Conservation (phyloP, 2,329 filamentous ascomycete genomes). For the Cladosporium sp. region DNA sequence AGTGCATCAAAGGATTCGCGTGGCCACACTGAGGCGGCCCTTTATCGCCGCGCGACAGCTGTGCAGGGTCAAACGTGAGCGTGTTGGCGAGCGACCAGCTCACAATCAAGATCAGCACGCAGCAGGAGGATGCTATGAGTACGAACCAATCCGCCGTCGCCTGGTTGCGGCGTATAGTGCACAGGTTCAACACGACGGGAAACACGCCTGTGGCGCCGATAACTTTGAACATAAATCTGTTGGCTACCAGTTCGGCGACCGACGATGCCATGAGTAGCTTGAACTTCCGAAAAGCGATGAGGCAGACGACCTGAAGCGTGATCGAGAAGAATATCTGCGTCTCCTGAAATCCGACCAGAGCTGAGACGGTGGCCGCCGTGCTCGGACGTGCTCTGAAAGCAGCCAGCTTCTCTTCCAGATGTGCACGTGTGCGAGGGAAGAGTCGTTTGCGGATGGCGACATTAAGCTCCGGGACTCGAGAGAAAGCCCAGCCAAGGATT, state of each 20-base stretch:
- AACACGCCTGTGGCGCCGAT: neutral
- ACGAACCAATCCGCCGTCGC: neutral
- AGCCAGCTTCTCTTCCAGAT: neutral
- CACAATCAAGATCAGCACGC: neutral
- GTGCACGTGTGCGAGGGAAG: neutral
- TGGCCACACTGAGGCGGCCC: neutral
- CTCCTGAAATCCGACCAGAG: neutral
- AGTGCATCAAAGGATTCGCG: neutral
- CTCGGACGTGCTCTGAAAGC: neutral
- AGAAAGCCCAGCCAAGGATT: neutral
- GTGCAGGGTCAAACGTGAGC: neutral
- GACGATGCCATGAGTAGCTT: neutral
- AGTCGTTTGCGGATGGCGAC: neutral
- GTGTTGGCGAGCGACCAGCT: neutral
- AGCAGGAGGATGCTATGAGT: neutral
- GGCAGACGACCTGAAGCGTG: neutral
- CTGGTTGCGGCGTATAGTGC: neutral
- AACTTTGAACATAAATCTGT: neutral
- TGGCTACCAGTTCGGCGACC: neutral
- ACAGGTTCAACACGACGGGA: neutral
- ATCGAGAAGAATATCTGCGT: neutral
- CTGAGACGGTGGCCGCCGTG: neutral
- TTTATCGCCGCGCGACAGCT: neutral
- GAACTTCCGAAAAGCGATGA: neutral
- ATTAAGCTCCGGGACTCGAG: neutral